Conservation (phyloP, 495 filamentous ascomycete genomes). For the Penicillium lividum region DNA sequence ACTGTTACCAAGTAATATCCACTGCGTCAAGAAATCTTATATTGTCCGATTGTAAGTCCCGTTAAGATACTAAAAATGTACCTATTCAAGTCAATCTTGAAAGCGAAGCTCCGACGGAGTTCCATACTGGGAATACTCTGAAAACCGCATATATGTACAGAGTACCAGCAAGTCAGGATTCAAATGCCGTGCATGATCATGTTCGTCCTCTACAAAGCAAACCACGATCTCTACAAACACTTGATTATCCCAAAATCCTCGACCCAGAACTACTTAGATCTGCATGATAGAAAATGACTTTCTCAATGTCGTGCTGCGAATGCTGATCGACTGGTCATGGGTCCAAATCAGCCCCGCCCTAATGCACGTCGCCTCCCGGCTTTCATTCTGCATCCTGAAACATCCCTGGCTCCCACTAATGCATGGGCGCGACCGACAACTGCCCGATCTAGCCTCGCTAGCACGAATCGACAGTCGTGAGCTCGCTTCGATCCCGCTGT, state of each 20-base stretch:
- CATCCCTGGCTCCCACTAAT: slow-evolving; percentile 19
- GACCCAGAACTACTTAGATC: not conserved
- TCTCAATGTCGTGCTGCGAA: not conserved
- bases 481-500: not conserved
- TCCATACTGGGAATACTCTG: not conserved
- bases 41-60: not conserved
- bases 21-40: not conserved
- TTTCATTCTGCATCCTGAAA: slow-evolving; percentile 18
- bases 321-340: slow-evolving; percentile 20
- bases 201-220: not conserved
- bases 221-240: not conserved
- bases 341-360: slow-evolving; percentile 12
- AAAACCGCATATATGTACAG: not conserved
- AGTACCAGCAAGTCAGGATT: not conserved
- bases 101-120: not conserved
- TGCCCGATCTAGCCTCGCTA: not conserved
- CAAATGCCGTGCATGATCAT: slow-evolving; percentile 1
- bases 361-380: slow-evolving; percentile 8
- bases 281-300: slow-evolving; percentile 11
- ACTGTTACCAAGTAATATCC: not conserved
- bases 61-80: too few species aligned
- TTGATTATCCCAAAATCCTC: not conserved
- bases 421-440: slow-evolving; percentile 15
- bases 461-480: not conserved
- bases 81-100: too few species aligned